Base-by-base conservation (phyloP, 495 filamentous ascomycete genomes). In the Tricharina praecox region DNA sequence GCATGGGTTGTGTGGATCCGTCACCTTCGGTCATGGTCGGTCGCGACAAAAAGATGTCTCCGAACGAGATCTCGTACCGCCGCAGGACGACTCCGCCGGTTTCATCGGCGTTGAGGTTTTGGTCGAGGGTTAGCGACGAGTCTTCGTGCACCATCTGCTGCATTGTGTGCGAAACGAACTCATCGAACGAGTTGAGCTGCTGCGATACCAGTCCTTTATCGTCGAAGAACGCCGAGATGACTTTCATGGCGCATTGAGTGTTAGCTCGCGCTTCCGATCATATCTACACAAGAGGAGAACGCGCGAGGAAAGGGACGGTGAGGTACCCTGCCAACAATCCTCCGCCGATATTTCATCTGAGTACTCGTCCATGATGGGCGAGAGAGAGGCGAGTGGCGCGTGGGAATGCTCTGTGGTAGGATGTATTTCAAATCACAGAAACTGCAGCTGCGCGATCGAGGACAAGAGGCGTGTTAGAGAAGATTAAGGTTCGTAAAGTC, bases 101-200 rank as follows among this genome's bases (percentile, higher is more conserved):
- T 43, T 79, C 81, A 55, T 71, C 69, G 0, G 86, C 81, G 32
- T 82, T 73, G 11, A 48, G 23, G 43, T 84, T 82, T 60, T 93
- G 84, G 53, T 96, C 92, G 48, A 96, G 74, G 18, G 79, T 85
- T 39, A 96, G 76, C 49, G 80, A 72, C 26, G 80, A 79, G 59
- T 93, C 86, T 61, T 96, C 90, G 47, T 81, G 76, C 21, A 96
- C 77, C 45, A 96, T 72, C 51, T 93, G 82, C 53, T 93, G 84
- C 68, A 96, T 87, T 0, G 90, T 94, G 2, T 80, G 83, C 26
- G 75, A 74, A 39, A 88, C 81, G 59, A 99, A 99, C 60, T 95
- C 86, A 67, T 99, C 82, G 69, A 93, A 99, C 2, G 90, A 99
- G 62, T 96, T 87, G 49, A 96, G 74, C 67, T 99, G 90, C 62